A percentile compares a stretch with the other conserved stretches of the same genome.
phyloP scores from a whole-genome alignment of 176 grass and related monocot species.

The Zea mays region Zm-B73-REFERENCE-NAM-5.0 NC_050097.1:7456001-7456500 shows the following conservation, averaged over 20 bases:
- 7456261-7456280: background rate
- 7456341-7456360: background rate
- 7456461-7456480: no score
- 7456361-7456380: background rate
- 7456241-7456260: background rate
- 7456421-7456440: background rate
- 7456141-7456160: constrained; percentile 46
- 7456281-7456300: background rate
- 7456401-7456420: background rate
- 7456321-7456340: constrained; percentile 15
- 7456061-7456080: constrained; percentile 54
- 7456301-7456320: background rate
- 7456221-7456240: background rate
- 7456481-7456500: background rate
- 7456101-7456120: constrained; percentile 36
- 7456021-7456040: background rate
- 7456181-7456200: background rate
- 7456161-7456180: constrained; percentile 10
- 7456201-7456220: background rate
- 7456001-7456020: background rate
- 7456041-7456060: background rate
- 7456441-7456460: background rate
- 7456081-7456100: constrained; percentile 47
- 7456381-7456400: background rate
- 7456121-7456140: constrained; percentile 31